phyloP scores from a whole-genome alignment of 306 rosid genomes.

The Cucurbita maxima region DNA sequence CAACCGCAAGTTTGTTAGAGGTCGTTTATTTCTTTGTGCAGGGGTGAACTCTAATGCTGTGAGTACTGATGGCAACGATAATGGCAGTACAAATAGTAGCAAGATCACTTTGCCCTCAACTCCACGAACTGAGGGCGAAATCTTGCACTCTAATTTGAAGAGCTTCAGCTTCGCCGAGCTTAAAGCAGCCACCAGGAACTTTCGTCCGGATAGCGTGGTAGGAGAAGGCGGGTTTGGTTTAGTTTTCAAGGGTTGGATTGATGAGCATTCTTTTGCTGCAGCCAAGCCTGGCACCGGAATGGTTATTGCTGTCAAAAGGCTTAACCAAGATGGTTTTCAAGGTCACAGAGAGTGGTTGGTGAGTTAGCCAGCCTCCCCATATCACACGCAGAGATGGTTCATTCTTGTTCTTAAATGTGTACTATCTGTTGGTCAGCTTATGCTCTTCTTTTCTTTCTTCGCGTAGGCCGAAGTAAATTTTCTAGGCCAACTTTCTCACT shows the following conservation, averaged over 20 bases:
- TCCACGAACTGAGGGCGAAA: conserved; percentile 31
- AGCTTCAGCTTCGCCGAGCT: conserved; percentile 25
- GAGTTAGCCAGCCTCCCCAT: conserved; percentile 12
- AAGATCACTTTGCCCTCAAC: conserved; percentile 13
- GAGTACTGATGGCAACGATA: conserved; percentile 15
- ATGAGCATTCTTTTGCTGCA: conserved; percentile 33
- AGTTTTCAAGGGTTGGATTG: conserved; percentile 65
- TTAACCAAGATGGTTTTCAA: conserved; percentile 42
- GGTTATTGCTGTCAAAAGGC: conserved; percentile 59
- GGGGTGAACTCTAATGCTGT: conserved; percentile 28
- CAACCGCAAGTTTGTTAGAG: neutral
- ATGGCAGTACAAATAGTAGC: conserved; percentile 11
- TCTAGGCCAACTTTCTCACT: conserved; percentile 53
- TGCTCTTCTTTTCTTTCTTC: neutral
- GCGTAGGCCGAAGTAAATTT: conserved; percentile 48
- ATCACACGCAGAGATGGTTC: neutral
- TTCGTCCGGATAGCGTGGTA: conserved; percentile 46
- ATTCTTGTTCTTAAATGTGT: neutral
- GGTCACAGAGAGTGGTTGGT: conserved; percentile 81
- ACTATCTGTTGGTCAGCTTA: neutral
- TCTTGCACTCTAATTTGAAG: conserved; percentile 24
- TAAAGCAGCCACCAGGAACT: conserved; percentile 45
- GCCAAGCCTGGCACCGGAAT: conserved; percentile 53
- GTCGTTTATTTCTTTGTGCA: conserved; percentile 13
- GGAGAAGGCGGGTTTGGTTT: conserved; percentile 75